Evolutionary conservation across 176 grass and related monocot genomes (phyloP).

Genomic region (Pharus latifolius): DNA sequence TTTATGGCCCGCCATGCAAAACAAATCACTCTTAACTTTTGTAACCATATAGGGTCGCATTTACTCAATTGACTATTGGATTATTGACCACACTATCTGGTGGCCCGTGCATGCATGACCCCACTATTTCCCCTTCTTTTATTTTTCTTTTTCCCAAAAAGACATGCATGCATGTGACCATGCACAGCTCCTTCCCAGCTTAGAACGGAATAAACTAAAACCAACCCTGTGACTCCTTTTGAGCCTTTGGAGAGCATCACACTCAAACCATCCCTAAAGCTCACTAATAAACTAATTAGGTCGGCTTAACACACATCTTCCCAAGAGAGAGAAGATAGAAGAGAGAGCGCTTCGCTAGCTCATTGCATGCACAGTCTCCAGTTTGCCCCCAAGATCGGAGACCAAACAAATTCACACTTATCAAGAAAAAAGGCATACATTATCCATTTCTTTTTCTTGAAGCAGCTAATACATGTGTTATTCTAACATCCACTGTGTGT

Average conservation of each 20-base stretch:
- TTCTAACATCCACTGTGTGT: neutral
- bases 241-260: neutral
- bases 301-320: conserved; percentile 10
- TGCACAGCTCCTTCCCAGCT: neutral
- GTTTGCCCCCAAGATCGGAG: conserved; percentile 44
- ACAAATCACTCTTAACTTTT: conserved; percentile 16
- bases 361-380: neutral
- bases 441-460: neutral
- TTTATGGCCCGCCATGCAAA: neutral
- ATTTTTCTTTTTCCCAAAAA: neutral
- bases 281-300: conserved; percentile 7
- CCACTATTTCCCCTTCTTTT: neutral
- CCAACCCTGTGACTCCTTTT: neutral
- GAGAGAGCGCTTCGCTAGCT: neutral
- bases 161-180: conserved; percentile 27
- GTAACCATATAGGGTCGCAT: conserved; percentile 7
- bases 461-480: neutral
- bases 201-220: neutral
- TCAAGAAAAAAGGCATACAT: neutral
- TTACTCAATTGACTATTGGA: conserved; percentile 36
- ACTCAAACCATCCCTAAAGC: neutral
- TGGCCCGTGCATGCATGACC: conserved; percentile 5
- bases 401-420: conserved; percentile 24
- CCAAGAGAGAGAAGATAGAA: neutral
- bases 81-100: conserved; percentile 10